phyloP scores from a whole-genome alignment of 1,139 yeast genomes.

The Blastobotrys aristatus region DNA sequence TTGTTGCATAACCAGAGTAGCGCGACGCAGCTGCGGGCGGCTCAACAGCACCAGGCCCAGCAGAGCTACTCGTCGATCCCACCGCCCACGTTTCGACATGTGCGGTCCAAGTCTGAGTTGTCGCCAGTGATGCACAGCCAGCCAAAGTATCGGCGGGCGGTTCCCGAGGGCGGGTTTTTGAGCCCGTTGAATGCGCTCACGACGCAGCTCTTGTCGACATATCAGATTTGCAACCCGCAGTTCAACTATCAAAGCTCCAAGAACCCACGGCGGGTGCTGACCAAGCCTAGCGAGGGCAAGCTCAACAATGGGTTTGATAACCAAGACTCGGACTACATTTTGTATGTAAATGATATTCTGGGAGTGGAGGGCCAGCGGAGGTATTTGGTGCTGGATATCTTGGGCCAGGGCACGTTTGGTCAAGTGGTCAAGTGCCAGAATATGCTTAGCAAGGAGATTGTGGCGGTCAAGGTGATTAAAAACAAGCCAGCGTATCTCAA shows the following conservation, averaged over 20 bases:
- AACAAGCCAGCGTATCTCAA: constrained; percentile 88
- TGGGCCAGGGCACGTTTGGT: constrained; percentile 98
- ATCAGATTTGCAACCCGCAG: constrained; percentile 79
- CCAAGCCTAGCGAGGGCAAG: constrained; percentile 86
- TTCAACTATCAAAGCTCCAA: constrained; percentile 80
- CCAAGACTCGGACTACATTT: constrained; percentile 81
- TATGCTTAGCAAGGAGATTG: constrained; percentile 76
- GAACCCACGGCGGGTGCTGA: constrained; percentile 86
- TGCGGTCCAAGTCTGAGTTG: constrained; percentile 49
- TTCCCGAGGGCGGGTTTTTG: constrained; percentile 69
- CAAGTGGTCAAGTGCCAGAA: constrained; percentile 98
- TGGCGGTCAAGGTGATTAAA: constrained; percentile 92
- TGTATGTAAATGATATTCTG: constrained; percentile 88
- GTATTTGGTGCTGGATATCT: constrained; percentile 79
- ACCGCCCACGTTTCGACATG: constrained; percentile 43
- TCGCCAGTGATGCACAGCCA: constrained; percentile 57
- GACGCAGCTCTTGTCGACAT: constrained; percentile 70
- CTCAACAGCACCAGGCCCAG: not conserved
- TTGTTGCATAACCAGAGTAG: constrained; percentile 6
- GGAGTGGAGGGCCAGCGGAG: constrained; percentile 83
- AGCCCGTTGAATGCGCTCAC: constrained; percentile 88
- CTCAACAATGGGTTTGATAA: constrained; percentile 84
- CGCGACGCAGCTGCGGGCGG: constrained; percentile 6
- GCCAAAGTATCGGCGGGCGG: constrained; percentile 78
- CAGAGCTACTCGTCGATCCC: constrained; percentile 6